Evolutionary conservation across 73 alveolate genomes (phyloP).

Genomic region (Uronychia binucleata): DNA sequence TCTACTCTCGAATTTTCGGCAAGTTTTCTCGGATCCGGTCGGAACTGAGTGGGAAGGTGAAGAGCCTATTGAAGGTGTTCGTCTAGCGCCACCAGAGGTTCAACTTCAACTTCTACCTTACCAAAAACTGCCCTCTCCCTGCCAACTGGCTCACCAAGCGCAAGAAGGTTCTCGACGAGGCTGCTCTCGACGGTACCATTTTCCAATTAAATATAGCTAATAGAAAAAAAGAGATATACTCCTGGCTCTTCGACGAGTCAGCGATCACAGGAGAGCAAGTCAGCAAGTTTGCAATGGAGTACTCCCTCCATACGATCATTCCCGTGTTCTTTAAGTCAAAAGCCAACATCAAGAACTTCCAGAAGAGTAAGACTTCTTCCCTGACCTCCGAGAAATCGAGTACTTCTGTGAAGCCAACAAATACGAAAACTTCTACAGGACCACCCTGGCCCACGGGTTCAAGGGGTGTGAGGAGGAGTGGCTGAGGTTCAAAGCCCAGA

Average conservation of each 20-base stretch:
- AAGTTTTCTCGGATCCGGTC: conserved; percentile 46
- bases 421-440: conserved; percentile 47
- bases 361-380: conserved; percentile 46
- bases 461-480: conserved; percentile 33
- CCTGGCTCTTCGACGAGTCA: conserved; percentile 20
- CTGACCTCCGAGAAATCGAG: conserved; percentile 33
- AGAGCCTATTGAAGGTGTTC: conserved; percentile 27
- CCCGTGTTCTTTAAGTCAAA: conserved; percentile 46
- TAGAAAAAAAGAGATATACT: conserved; percentile 13
- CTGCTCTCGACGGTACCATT: not conserved
- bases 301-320: conserved; percentile 43
- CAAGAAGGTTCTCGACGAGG: conserved; percentile 12
- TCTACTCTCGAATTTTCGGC: conserved; percentile 18
- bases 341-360: conserved; percentile 35
- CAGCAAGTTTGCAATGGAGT: conserved; percentile 41
- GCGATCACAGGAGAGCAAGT: conserved; percentile 14
- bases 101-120: conserved; percentile 60
- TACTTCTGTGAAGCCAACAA: conserved; percentile 44
- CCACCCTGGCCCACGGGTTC: conserved; percentile 31
- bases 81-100: conserved; percentile 46
- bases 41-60: conserved; percentile 27
- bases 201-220: too few species aligned
- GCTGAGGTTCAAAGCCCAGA: conserved; percentile 29
- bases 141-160: conserved; percentile 59
- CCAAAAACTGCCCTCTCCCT: conserved; percentile 73